Conservation (phyloP, 1,139 yeast species). For the Nakaseomyces nivariensis region DNA sequence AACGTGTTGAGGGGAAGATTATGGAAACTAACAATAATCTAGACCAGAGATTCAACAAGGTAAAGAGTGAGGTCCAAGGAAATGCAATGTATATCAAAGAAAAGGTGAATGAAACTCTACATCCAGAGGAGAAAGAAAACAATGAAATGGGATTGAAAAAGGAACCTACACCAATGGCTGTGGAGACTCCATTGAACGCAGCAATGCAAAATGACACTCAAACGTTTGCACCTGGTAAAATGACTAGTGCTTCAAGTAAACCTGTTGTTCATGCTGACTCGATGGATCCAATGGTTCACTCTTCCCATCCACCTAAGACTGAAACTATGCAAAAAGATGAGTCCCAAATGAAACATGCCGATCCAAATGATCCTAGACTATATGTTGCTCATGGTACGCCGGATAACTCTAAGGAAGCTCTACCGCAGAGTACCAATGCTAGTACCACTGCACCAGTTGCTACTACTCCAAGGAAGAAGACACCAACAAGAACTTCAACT, state of each 20-base stretch:
- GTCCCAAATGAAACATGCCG: neutral
- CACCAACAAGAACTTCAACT: neutral
- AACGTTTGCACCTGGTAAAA: neutral
- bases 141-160: neutral
- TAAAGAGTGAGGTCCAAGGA: neutral
- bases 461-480: constrained; percentile 1
- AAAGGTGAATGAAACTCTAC: neutral
- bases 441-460: neutral
- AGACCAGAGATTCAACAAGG: neutral
- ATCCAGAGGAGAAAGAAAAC: neutral
- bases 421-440: neutral
- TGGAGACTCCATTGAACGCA: neutral
- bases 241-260: neutral
- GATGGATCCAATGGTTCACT: neutral
- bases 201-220: neutral
- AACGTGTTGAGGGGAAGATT: neutral
- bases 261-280: neutral
- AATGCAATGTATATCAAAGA: constrained; percentile 1
- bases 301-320: neutral
- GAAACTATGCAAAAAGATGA: neutral
- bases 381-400: neutral
- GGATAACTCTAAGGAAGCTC: neutral
- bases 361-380: neutral
- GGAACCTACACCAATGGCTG: constrained; percentile 3
- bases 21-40: neutral